Evolutionary conservation across 2,329 filamentous ascomycete genomes (phyloP).

Genomic region (Chaetothyriales sp.): DNA sequence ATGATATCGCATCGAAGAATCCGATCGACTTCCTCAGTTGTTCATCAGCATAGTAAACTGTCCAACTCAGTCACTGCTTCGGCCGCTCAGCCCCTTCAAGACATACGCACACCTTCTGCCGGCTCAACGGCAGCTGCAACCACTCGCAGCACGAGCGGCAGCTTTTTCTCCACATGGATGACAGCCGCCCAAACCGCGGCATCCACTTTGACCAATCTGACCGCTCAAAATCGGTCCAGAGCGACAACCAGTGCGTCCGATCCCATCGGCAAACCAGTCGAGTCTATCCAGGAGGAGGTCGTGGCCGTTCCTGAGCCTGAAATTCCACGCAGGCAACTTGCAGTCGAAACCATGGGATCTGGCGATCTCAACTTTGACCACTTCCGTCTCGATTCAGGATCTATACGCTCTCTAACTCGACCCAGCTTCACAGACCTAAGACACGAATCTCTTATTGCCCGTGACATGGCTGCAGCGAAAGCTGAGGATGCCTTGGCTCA

Average conservation of each 20-base stretch:
- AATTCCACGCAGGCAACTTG: slow-evolving; percentile 49
- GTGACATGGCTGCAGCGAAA: slow-evolving; percentile 40
- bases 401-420: slow-evolving; percentile 22
- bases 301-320: slow-evolving; percentile 23
- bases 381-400: slow-evolving; percentile 47
- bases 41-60: slow-evolving; percentile 64
- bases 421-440: slow-evolving; percentile 22
- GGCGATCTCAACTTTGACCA: slow-evolving; percentile 83
- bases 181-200: slow-evolving; percentile 88
- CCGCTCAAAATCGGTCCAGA: slow-evolving; percentile 34
- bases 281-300: slow-evolving; percentile 17
- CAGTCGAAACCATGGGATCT: slow-evolving; percentile 74
- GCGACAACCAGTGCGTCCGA: slow-evolving; percentile 21
- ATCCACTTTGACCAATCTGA: slow-evolving; percentile 55
- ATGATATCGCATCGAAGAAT: slow-evolving; percentile 59
- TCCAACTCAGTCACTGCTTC: slow-evolving; percentile 60
- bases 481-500: slow-evolving; percentile 44
- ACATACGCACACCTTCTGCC: slow-evolving; percentile 43
- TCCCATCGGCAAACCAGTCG: slow-evolving; percentile 13
- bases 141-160: slow-evolving; percentile 22
- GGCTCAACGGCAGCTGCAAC: slow-evolving; percentile 11
- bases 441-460: slow-evolving; percentile 24
- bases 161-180: slow-evolving; percentile 89
- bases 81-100: slow-evolving; percentile 63
- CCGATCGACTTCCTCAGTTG: slow-evolving; percentile 38